A percentile compares a stretch with the other conserved stretches of the same genome.
These are phyloP conservation scores for Barnettozyma wickerhamii DNA, from an alignment of 805 yeast genomes.

Conservation along the genomic window DNA sequence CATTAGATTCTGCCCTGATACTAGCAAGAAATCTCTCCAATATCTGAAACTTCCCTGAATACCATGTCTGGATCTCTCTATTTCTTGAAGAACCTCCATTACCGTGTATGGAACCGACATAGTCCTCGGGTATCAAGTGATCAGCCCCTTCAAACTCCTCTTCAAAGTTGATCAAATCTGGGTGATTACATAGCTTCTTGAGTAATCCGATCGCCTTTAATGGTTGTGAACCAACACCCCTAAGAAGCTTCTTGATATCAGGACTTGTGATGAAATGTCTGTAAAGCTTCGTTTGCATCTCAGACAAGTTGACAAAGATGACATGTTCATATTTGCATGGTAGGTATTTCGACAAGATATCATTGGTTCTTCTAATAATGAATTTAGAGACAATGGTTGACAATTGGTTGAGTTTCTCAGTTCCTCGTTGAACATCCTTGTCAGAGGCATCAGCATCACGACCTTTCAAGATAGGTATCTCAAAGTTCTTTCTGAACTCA, in stretches of 20 bases:
- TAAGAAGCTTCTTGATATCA: constrained; percentile 62
- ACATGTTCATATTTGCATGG: constrained; percentile 98
- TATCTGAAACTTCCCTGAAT: constrained; percentile 82
- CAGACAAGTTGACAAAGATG: constrained; percentile 81
- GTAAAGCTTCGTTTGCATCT: constrained; percentile 70
- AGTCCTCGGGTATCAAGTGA: constrained; percentile 69
- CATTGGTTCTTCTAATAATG: constrained; percentile 93
- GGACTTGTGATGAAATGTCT: constrained; percentile 74
- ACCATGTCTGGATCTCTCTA: constrained; percentile 72
- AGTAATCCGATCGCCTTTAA: constrained; percentile 84
- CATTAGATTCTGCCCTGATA: constrained; percentile 78
- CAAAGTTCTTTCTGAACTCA: constrained; percentile 84
- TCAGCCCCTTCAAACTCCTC: constrained; percentile 74
- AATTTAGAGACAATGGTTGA: constrained; percentile 78
- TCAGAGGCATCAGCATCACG: constrained; percentile 90
- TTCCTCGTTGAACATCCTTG: constrained; percentile 65
- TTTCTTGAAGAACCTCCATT: constrained; percentile 44
- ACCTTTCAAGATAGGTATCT: constrained; percentile 72
- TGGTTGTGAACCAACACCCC: constrained; percentile 74
- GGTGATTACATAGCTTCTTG: constrained; percentile 92
- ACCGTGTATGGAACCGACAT: constrained; percentile 37
- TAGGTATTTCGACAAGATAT: constrained; percentile 85
- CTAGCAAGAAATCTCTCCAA: constrained; percentile 79
- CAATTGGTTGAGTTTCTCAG: constrained; percentile 61
- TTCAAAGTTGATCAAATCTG: constrained; percentile 73